Conservation (phyloP, 768 basidiomycete genomes). For the Russula olivacea region DNA sequence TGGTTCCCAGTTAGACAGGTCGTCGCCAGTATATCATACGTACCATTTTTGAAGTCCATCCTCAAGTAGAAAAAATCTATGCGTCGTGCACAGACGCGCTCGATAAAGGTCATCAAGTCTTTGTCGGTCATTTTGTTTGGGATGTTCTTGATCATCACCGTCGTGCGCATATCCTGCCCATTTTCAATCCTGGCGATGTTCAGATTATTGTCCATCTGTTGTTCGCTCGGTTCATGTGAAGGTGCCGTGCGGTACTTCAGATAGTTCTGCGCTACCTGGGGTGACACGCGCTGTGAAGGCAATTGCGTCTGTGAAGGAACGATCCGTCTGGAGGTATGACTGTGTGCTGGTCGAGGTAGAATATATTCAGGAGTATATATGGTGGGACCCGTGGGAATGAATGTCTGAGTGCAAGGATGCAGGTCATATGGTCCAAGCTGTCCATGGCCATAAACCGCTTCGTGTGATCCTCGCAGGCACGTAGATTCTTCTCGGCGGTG, state of each 20-base stretch:
- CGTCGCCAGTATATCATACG: constrained; percentile 22
- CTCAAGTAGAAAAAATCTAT: constrained; percentile 86
- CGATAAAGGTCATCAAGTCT: constrained; percentile 63
- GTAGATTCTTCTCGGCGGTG: constrained; percentile 4
- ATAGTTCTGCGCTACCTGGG: constrained; percentile 25
- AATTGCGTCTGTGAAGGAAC: constrained; percentile 11
- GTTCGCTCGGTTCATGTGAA: constrained; percentile 16
- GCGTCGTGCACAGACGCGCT: constrained; percentile 62
- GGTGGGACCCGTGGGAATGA: constrained; percentile 21
- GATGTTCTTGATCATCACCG: constrained; percentile 89
- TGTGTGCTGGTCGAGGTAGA: constrained; percentile 12
- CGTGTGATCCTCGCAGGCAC: background rate
- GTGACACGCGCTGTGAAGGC: constrained; percentile 22
- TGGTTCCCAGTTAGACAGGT: constrained; percentile 28
- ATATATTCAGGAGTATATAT: constrained; percentile 20
- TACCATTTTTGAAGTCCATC: constrained; percentile 82
- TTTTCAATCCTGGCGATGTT: constrained; percentile 68
- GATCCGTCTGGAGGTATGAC: constrained; percentile 15
- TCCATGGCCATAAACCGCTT: constrained; percentile 2
- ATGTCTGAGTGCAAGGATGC: constrained; percentile 11
- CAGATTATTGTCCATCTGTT: constrained; percentile 49
- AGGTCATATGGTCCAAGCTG: constrained; percentile 9
- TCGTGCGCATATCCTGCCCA: constrained; percentile 74
- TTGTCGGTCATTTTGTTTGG: constrained; percentile 86
- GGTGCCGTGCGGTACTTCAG: constrained; percentile 8